Evolutionary conservation across 306 rosid genomes (phyloP).

Genomic region (Dryas drummondii): DNA sequence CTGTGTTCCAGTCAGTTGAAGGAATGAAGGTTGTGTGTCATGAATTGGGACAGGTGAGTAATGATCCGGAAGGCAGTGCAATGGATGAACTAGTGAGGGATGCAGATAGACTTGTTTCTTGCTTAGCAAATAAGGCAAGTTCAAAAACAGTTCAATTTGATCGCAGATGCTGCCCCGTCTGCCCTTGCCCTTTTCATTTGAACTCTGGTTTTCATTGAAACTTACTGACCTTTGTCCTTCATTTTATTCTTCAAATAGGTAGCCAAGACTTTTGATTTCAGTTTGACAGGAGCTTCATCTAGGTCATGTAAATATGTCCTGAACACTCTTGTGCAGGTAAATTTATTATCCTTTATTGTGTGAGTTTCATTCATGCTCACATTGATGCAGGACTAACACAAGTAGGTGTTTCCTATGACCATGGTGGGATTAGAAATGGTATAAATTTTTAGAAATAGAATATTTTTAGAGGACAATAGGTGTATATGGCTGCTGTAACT

Average conservation of each 20-base stretch:
- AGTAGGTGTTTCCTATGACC: too few relatives aligned
- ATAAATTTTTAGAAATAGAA: too few relatives aligned
- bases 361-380: conserved; percentile 14
- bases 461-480: too few relatives aligned
- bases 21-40: conserved; percentile 99
- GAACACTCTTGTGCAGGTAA: conserved; percentile 98
- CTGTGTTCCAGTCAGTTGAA: conserved; percentile 80
- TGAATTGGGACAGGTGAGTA: conserved; percentile 88
- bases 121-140: conserved; percentile 85
- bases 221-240: neutral
- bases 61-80: conserved; percentile 86
- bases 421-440: too few relatives aligned
- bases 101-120: conserved; percentile 89
- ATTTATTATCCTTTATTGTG: neutral
- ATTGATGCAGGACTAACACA: neutral
- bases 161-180: neutral
- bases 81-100: conserved; percentile 89
- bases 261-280: conserved; percentile 96
- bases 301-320: conserved; percentile 98
- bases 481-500: too few relatives aligned
- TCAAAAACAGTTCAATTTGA: neutral
- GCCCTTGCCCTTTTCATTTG: neutral
- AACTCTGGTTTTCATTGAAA: neutral
- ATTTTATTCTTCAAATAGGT: conserved; percentile 48
- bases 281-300: conserved; percentile 91